Conservation (phyloP, 768 basidiomycete genomes). For the Lactifluus subvellereus region DNA sequence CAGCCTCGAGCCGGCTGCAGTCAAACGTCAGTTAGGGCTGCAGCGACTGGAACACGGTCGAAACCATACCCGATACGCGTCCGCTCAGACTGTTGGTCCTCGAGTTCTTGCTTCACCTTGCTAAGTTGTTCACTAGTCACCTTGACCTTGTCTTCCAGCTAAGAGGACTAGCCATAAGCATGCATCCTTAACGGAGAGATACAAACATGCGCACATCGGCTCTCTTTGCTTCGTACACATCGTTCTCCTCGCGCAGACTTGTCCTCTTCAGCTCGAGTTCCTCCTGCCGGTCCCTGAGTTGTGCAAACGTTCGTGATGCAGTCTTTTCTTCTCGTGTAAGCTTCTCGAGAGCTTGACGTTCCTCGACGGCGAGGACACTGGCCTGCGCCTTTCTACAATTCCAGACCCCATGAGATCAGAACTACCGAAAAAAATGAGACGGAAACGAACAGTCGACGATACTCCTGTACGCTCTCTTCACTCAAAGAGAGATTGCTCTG, state of each 20-base stretch:
- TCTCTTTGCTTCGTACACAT: slow-evolving; percentile 44
- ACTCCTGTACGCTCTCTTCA: slow-evolving; percentile 82
- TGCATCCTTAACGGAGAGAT: background rate
- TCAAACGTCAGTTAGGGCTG: background rate
- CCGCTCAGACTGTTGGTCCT: slow-evolving; percentile 81
- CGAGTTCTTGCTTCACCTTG: slow-evolving; percentile 66
- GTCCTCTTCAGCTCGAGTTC: slow-evolving; percentile 53
- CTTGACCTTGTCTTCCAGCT: slow-evolving; percentile 59
- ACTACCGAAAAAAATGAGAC: slow-evolving; percentile 2
- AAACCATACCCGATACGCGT: slow-evolving; percentile 63
- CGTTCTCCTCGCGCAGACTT: slow-evolving; percentile 51
- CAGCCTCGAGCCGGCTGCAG: slow-evolving; percentile 77
- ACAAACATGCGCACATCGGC: slow-evolving; percentile 43
- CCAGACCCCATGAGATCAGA: slow-evolving; percentile 5
- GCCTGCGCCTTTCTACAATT: slow-evolving; percentile 66
- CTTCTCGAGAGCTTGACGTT: slow-evolving; percentile 80
- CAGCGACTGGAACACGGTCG: background rate
- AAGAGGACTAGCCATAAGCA: slow-evolving; percentile 2
- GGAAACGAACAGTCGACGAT: slow-evolving; percentile 58
- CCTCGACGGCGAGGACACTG: slow-evolving; percentile 72
- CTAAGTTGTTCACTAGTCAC: slow-evolving; percentile 56
- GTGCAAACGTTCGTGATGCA: slow-evolving; percentile 51
- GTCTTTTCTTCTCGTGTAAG: slow-evolving; percentile 82
- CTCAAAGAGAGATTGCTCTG: slow-evolving; percentile 72
- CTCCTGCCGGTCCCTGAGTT: slow-evolving; percentile 64